phyloP scores from a whole-genome alignment of 805 yeast species.

The Zygosaccharomyces bisporus region DNA sequence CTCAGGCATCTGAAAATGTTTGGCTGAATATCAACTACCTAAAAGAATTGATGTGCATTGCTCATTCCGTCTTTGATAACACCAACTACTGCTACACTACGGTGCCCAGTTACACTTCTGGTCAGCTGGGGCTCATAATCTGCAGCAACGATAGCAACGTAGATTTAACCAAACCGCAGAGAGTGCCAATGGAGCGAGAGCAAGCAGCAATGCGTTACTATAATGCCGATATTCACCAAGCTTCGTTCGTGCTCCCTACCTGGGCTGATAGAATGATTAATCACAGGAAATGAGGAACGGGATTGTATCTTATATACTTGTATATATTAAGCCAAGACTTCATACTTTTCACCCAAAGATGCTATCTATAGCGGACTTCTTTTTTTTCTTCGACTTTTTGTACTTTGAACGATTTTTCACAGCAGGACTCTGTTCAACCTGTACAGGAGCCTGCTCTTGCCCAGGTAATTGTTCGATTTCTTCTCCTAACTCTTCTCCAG shows the following conservation, averaged over 20 bases:
- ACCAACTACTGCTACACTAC: conserved; percentile 72
- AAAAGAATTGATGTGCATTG: conserved; percentile 44
- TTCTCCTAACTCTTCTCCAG: conserved; percentile 37
- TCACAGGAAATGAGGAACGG: conserved; percentile 17
- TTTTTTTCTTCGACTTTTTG: conserved; percentile 43
- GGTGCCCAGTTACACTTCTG: conserved; percentile 85
- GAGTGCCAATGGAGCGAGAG: conserved; percentile 48
- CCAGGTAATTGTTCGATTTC: conserved; percentile 15
- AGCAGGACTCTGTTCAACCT: neutral
- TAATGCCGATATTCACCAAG: conserved; percentile 58
- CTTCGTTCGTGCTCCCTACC: conserved; percentile 74
- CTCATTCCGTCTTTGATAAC: conserved; percentile 52
- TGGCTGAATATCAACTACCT: conserved; percentile 65
- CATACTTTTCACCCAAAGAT: conserved; percentile 53
- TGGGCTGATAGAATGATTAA: conserved; percentile 57
- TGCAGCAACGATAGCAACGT: conserved; percentile 55
- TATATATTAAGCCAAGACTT: conserved; percentile 19
- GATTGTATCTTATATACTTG: conserved; percentile 3
- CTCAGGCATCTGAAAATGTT: conserved; percentile 73
- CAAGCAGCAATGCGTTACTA: conserved; percentile 56
- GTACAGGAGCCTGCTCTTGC: conserved; percentile 4
- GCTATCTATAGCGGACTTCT: conserved; percentile 63
- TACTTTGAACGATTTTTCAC: conserved; percentile 14
- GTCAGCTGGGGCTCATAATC: conserved; percentile 76
- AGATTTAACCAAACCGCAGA: conserved; percentile 49